Evolutionary conservation across 805 yeast genomes (phyloP).

Genomic region (Komagataella phaffii): DNA sequence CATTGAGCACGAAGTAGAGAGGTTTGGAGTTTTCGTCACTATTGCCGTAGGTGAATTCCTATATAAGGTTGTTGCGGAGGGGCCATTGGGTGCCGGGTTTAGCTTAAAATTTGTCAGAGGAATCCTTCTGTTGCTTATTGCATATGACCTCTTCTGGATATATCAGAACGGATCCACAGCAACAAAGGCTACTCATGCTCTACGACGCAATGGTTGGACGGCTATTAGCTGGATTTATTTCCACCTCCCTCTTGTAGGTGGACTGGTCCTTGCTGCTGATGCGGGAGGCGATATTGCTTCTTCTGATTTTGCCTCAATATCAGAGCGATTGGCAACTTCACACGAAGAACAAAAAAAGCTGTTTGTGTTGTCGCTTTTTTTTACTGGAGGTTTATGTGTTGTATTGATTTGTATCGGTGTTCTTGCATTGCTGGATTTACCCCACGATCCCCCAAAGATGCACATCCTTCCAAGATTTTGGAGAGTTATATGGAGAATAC

Average conservation of each 20-base stretch:
- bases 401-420: constrained; percentile 23
- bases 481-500: constrained; percentile 23
- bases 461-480: constrained; percentile 20
- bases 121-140: constrained; percentile 28
- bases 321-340: background rate
- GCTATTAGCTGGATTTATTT: constrained; percentile 31
- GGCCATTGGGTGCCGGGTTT: constrained; percentile 32
- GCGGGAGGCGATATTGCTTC: constrained; percentile 36
- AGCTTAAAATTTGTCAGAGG: constrained; percentile 32
- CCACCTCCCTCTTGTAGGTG: constrained; percentile 39
- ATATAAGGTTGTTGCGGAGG: constrained; percentile 33
- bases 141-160: constrained; percentile 37
- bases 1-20: constrained; percentile 55
- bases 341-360: constrained; percentile 15
- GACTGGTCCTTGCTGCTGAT: constrained; percentile 43
- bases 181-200: constrained; percentile 34
- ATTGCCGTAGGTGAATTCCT: constrained; percentile 57
- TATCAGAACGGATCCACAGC: constrained; percentile 42
- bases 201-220: constrained; percentile 30
- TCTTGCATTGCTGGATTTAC: constrained; percentile 30
- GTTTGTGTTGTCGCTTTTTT: constrained; percentile 31
- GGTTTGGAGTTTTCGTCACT: constrained; percentile 42
- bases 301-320: constrained; percentile 11
- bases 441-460: constrained; percentile 22
- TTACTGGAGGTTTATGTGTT: constrained; percentile 39